Evolutionary conservation across 768 basidiomycete species (phyloP).

Genomic region (Trametes meyenii): DNA sequence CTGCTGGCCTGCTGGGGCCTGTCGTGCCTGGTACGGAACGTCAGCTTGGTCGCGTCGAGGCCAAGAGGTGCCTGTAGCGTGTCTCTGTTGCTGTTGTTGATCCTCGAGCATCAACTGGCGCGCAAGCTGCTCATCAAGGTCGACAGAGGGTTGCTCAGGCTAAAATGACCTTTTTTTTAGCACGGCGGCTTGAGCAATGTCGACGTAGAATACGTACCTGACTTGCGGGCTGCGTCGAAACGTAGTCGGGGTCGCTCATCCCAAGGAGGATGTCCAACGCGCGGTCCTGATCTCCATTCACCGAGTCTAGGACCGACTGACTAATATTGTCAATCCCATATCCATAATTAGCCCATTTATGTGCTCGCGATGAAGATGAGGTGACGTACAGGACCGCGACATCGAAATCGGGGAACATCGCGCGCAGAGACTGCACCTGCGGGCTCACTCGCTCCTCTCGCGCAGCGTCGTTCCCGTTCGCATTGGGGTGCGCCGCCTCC

Average conservation of each 20-base stretch:
- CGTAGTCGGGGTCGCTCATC: conserved; percentile 85
- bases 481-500: neutral
- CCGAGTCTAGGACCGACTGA: conserved; percentile 72
- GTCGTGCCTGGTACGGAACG: conserved; percentile 25
- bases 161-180: neutral
- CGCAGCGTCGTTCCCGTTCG: neutral
- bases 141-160: conserved; percentile 39
- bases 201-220: conserved; percentile 29
- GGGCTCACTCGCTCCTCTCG: conserved; percentile 40
- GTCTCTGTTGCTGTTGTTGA: conserved; percentile 28
- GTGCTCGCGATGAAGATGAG: neutral
- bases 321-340: conserved; percentile 36
- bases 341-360: neutral
- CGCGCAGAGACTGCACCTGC: conserved; percentile 54
- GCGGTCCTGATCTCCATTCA: conserved; percentile 67
- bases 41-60: conserved; percentile 25
- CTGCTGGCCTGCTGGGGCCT: conserved; percentile 4
- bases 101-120: conserved; percentile 68
- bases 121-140: conserved; percentile 81
- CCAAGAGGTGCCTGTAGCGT: conserved; percentile 26
- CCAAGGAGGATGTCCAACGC: conserved; percentile 79
- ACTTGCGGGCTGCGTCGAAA: conserved; percentile 38
- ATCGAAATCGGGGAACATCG: conserved; percentile 84
- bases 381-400: conserved; percentile 62
- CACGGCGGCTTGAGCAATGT: neutral